Base-by-base conservation (phyloP, 2,329 filamentous ascomycete genomes). In the Chrysoporthe puriensis region DNA sequence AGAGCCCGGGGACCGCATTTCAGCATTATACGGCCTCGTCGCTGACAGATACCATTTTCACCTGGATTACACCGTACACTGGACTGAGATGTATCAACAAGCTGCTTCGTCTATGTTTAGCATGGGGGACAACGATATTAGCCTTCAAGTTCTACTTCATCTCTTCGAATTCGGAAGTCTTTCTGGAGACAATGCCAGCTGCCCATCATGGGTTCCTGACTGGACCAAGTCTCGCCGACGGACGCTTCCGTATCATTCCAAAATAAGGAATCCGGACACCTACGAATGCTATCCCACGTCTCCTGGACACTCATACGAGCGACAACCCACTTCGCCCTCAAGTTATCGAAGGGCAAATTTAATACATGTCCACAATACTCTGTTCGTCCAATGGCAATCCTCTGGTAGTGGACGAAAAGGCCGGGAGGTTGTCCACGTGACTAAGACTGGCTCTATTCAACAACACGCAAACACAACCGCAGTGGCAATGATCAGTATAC, bases 171-270 rank as follows among this genome's bases (percentile, higher is more conserved):
- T 61, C 13, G 58, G 58, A 9, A 2, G 3, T 8, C 14, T 61
- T 8, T 61, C 58, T 13, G 14, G n/a, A 46, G 32, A 26, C 13
- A 34, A 43, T 9, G 32, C 1, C 26, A 40, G 3, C 18, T 61
- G 43, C 43, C 58, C 58, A 16, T 61, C 58, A 21, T 61, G 58
- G 58, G 58, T 61, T 34, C 58, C 58, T 11, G 34, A 61, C 58
- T 61, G 58, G 58, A 43, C 58, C 14, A 43, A n/a, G 9, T 6
- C 40, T 61, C 58, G 58, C 2, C 58, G 34, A n/a, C 58, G 58
- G 43, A 4, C 13, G 18, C 58, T 61, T 21, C 58, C 58, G 16
- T 61, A 43, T 26, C 36, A 40, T 40, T 40, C 36, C 36, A 7
- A 18, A 1, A 42, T 40, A 18, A 43, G 26, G 18, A 43, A 61